phyloP scores from a whole-genome alignment of 192 early-diverging fungal genomes.

The Radiomyces spectabilis region DNA sequence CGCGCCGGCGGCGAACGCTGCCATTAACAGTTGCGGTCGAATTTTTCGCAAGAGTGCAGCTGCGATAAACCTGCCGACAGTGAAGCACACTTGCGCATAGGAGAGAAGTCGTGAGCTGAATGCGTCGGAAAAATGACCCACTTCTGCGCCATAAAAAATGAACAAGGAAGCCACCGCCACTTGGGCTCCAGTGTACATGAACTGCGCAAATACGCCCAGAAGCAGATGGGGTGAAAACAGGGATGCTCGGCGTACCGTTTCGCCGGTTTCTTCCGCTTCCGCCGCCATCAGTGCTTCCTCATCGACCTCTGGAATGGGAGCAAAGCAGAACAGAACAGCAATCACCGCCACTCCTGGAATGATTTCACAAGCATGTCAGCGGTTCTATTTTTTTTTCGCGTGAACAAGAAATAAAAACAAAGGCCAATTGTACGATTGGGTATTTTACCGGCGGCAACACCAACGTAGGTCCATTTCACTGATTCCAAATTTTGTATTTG shows the following conservation, averaged over 20 bases:
- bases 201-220: constrained; percentile 17
- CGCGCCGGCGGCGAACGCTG: constrained; percentile 3
- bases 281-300: constrained; percentile 28
- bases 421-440: not conserved
- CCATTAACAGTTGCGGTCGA: constrained; percentile 12
- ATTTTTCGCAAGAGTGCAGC: constrained; percentile 13
- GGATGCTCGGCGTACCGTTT: constrained; percentile 13
- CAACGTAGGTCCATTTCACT: constrained; percentile 26
- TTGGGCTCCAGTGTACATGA: constrained; percentile 30
- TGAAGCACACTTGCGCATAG: constrained; percentile 17
- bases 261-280: constrained; percentile 14
- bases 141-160: constrained; percentile 16
- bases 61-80: constrained; percentile 24
- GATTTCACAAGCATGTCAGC: no score
- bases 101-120: constrained; percentile 11
- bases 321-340: constrained; percentile 19
- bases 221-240: constrained; percentile 17
- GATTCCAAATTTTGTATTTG: constrained; percentile 1
- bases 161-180: constrained; percentile 25
- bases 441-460: constrained; percentile 20
- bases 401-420: not conserved
- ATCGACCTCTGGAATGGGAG: constrained; percentile 31
- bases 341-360: constrained; percentile 23
- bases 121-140: constrained; percentile 7
- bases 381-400: not conserved